Percentiles rank a stretch among this genome's conserved stretches.
Conservation (phyloP, 2,329 filamentous ascomycete genomes). For the Daldinia sp. region DNA sequence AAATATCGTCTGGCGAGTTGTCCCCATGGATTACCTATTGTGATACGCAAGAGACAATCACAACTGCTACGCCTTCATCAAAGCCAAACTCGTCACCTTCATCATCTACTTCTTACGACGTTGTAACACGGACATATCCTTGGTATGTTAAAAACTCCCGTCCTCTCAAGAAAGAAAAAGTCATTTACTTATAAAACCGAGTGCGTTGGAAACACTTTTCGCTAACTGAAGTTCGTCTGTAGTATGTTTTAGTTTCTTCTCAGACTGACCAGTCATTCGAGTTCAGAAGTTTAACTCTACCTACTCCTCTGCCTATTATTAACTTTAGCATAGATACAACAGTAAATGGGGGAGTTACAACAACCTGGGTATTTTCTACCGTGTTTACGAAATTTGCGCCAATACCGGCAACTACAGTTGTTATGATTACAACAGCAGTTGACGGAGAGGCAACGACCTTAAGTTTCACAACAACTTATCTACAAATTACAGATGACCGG, state of each 20-base stretch:
- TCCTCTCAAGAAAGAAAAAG: too few relatives aligned
- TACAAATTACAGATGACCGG: slow-evolving; percentile 5
- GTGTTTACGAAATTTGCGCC: slow-evolving; percentile 2
- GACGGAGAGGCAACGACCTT: slow-evolving; percentile 6
- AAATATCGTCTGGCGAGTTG: background rate
- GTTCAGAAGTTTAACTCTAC: background rate
- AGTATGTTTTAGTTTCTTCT: background rate
- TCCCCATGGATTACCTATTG: slow-evolving; percentile 14
- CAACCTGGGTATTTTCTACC: slow-evolving; percentile 13
- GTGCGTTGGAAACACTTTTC: background rate
- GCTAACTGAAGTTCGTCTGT: background rate
- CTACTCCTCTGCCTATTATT: background rate
- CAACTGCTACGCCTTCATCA: background rate
- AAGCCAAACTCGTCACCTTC: background rate
- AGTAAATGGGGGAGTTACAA: background rate
- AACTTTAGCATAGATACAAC: slow-evolving; percentile 7
- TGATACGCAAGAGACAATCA: background rate
- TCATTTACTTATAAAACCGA: background rate
- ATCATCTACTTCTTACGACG: background rate
- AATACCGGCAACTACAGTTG: slow-evolving; percentile 18
- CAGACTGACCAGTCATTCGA: background rate
- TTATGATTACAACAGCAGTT: slow-evolving; percentile 1
- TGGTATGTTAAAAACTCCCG: slow-evolving; percentile 16
- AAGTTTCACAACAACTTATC: slow-evolving; percentile 27
- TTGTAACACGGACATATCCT: slow-evolving; percentile 3